Evolutionary conservation across 2,329 filamentous ascomycete genomes (phyloP), one percentile per base, ranked within the genome.

Genomic region (Pestalotiopsis sp.): DNA sequence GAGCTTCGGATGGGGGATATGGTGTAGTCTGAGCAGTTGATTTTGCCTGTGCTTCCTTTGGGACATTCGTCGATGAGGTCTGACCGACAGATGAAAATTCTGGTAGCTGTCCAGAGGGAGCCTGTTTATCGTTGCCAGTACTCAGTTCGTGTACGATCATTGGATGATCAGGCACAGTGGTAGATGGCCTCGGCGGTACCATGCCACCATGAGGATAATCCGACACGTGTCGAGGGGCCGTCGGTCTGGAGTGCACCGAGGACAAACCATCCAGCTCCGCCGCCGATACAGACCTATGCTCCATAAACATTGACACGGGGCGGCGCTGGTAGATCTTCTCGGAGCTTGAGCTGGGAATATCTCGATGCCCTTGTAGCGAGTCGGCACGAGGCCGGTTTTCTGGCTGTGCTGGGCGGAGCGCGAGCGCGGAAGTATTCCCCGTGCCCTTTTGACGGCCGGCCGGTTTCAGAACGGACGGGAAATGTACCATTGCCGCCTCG

Each of bases 391-490:
- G 44, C 3, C 44, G 44, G 10, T 52, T 22, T 1, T 52, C 44
- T 20, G 44, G 14, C 17, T n/a, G 44, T 1, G 44, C 44, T 52
- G 44, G 44, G 3, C 20, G 40, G 40, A 11, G 14, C 6, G 44
- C 44, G 44, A 17, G 20, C 6, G 30, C 30, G 30, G 30, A 7
- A 9, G 44, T 48, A 2, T 52, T 17, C 0, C 17, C 44, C 3
- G 9, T 11, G 2, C 7, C 14, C 14, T n/a, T n/a, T 52, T 22
- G 7, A 52, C 44, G 44, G 20, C 44, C n/a, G 3, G 67, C 67
- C 4, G 67, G 67, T n/a, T 66, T 68, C 6, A 66, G 64, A 17
- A 68, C 56, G 7, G 67, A 66, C 13, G 67, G 67, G 11, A 66
- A 57, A 30, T 68, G 64, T 4, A 35, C 44, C 9, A 66, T 64